phyloP scores from a whole-genome alignment of 352 stramenopile genomes.

The Phytophthora melonis region DNA sequence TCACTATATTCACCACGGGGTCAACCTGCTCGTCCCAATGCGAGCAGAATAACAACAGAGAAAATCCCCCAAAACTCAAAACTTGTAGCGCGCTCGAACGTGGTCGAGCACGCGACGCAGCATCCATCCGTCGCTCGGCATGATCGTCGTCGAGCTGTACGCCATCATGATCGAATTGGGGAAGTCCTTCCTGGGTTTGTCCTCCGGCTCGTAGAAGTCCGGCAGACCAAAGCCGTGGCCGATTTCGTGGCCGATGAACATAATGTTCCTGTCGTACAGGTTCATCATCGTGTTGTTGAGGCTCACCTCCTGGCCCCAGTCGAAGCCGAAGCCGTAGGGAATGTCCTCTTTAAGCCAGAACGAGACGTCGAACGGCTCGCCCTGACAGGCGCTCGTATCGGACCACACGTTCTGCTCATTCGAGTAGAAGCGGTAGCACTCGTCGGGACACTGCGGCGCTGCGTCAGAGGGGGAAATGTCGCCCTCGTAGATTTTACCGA shows the following conservation, averaged over 20 bases:
- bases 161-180: constrained; percentile 39
- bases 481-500: constrained; percentile 27
- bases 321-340: constrained; percentile 28
- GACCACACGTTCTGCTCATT: constrained; percentile 31
- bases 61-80: constrained; percentile 1
- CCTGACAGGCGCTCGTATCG: constrained; percentile 26
- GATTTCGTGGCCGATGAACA: constrained; percentile 38
- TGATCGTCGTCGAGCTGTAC: constrained; percentile 38
- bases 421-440: constrained; percentile 32
- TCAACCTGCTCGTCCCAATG: too few species aligned
- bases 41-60: too few species aligned
- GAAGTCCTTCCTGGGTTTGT: constrained; percentile 31
- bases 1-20: too few species aligned
- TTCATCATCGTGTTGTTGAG: constrained; percentile 29
- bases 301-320: constrained; percentile 35
- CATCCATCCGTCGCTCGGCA: constrained; percentile 44
- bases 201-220: constrained; percentile 30
- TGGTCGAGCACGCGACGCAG: constrained; percentile 43
- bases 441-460: constrained; percentile 14
- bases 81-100: constrained; percentile 37
- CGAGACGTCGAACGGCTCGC: constrained; percentile 37
- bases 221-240: constrained; percentile 32
- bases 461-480: background rate
- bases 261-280: constrained; percentile 23
- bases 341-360: constrained; percentile 38